phyloP scores from a whole-genome alignment of 2,329 filamentous ascomycete species.

The Exophiala lecanii-corni region DNA sequence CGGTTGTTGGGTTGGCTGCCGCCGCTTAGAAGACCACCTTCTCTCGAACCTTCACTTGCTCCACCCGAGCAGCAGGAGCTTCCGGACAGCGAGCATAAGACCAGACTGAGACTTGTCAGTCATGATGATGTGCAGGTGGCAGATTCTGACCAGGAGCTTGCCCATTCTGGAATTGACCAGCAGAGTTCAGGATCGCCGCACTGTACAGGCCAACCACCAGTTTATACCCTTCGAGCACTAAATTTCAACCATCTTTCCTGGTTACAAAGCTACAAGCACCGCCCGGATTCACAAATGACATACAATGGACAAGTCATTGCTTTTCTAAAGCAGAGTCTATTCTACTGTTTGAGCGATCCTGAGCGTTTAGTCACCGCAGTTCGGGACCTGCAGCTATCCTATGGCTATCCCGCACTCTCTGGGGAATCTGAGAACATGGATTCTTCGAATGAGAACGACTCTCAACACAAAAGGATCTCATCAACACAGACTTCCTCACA shows the following conservation, averaged over 20 bases:
- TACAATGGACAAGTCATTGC: conserved; percentile 23
- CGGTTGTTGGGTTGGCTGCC: conserved; percentile 46
- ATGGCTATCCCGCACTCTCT: neutral
- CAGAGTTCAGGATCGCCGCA: too few species aligned
- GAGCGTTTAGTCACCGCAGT: conserved; percentile 40
- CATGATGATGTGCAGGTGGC: neutral
- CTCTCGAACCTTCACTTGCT: neutral
- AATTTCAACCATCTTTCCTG: conserved; percentile 11
- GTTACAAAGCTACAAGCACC: conserved; percentile 3
- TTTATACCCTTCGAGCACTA: conserved; percentile 15
- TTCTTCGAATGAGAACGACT: neutral
- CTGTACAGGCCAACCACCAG: neutral
- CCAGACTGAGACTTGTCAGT: neutral
- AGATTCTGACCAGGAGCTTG: neutral
- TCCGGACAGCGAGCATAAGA: neutral
- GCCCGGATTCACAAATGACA: neutral
- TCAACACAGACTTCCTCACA: conserved; percentile 1
- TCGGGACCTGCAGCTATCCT: conserved; percentile 15
- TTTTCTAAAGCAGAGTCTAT: conserved; percentile 43
- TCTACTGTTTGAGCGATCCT: conserved; percentile 39
- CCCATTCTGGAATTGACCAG: neutral
- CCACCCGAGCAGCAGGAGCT: neutral
- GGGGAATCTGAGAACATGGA: neutral
- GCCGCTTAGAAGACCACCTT: conserved; percentile 3
- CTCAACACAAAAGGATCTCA: neutral